Base-by-base conservation (phyloP, 2,329 filamentous ascomycete genomes). In the Colletotrichum neosansevieriae region DNA sequence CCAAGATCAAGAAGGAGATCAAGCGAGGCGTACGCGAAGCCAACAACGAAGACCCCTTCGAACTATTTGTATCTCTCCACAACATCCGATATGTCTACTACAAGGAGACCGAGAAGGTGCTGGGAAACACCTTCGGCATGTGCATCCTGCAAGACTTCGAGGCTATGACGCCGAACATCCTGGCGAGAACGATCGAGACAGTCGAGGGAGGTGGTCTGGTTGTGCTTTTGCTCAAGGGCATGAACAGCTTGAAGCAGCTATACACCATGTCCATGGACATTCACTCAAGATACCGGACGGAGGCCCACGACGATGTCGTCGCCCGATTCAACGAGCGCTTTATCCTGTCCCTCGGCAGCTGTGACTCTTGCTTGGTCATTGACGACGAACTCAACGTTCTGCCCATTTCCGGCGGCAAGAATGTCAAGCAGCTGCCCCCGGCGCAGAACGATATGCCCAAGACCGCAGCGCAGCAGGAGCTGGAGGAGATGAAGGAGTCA, bases 21-120 rank as follows among this genome's bases (percentile, higher is more conserved):
- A 98, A 97, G 84, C 89, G 94, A 75, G 96, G 96, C 50, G 94
- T 94, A 73, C 89, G 97, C 76, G 96, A 99, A 80, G 89, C 92
- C 71, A 97, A 99, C 79, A 88, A 90, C 62, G 94, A 97, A 78
- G 96, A 99, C 78, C 92, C 96, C 0, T 99, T 99, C 83, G 96
- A 99, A 82, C 88, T 98, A 62, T 99, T 98, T 82, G 92, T 98
- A 74, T 96, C 94, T 67, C 90, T 97, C 65, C 93, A 98, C 83
- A 94, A 98, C 80, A 97, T 99, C 78, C 92, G 96, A 80, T 99
- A 99, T 87, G 94, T 96, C 66, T 99, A 97, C 86, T 99, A 99
- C 85, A 99, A 99, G 82, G 96, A 99, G 83, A 98, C 96, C 32
- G 96, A 99, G 76, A 98, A 98, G 85, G 98, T 99, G 76, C 82